phyloP scores from a whole-genome alignment of 73 alveolate genomes.

The Blepharisma stoltei region DNA sequence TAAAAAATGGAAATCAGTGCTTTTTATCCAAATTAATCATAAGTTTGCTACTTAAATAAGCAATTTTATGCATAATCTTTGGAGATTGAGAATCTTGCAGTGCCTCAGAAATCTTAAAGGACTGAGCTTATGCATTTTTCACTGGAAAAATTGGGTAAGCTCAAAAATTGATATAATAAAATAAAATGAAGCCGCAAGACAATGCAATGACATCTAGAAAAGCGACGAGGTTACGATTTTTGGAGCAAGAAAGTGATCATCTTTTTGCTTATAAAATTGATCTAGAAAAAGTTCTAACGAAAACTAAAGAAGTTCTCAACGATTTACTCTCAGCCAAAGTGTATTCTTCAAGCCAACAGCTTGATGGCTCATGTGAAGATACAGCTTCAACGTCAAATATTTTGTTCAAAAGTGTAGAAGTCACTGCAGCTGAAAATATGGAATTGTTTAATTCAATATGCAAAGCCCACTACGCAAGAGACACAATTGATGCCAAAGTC shows the following conservation, averaged over 20 bases:
- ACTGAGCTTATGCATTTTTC: no score
- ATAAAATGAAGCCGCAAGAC: not conserved
- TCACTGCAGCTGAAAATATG: no score
- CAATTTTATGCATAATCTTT: no score
- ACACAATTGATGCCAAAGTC: not conserved
- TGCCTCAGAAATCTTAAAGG: no score
- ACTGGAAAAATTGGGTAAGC: no score
- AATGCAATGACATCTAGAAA: slow-evolving; percentile 13
- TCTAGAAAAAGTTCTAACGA: not conserved
- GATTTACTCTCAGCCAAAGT: slow-evolving; percentile 13
- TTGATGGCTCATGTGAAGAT: slow-evolving; percentile 1
- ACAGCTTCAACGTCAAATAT: no score
- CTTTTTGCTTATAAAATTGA: slow-evolving; percentile 15
- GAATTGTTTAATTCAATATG: no score
- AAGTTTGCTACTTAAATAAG: no score
- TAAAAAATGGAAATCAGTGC: no score
- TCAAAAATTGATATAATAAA: not conserved
- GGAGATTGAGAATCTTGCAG: no score
- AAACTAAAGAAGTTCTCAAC: not conserved
- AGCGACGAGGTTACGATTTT: not conserved
- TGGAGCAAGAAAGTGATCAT: slow-evolving; percentile 23
- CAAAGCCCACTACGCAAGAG: not conserved
- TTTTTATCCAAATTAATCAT: no score
- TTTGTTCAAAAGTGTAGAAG: no score
- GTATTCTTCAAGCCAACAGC: not conserved